A percentile compares a stretch with the other conserved stretches of the same genome.
Evolutionary conservation across 768 basidiomycete genomes (phyloP).

Genomic region (Thelephora ganbajun): DNA sequence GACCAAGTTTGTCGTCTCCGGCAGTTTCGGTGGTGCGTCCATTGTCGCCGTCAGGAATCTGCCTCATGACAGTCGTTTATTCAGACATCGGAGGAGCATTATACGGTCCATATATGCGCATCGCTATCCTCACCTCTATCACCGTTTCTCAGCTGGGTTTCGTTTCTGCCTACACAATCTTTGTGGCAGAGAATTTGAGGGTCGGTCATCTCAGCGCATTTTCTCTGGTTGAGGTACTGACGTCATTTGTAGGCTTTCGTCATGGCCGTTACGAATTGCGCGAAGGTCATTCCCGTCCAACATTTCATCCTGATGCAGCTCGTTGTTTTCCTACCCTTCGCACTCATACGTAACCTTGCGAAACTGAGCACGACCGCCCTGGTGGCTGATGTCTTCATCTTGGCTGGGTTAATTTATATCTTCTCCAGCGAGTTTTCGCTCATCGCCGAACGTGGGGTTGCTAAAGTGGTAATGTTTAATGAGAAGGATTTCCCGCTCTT

Average conservation of each 20-base stretch:
- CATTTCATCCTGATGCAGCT: slow-evolving; percentile 79
- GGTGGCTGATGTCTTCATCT: slow-evolving; percentile 88
- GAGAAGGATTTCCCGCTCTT: slow-evolving; percentile 79
- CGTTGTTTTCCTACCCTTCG: slow-evolving; percentile 79
- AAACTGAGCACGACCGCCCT: slow-evolving; percentile 88
- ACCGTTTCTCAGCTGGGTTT: slow-evolving; percentile 84
- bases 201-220: slow-evolving; percentile 12
- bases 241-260: slow-evolving; percentile 55
- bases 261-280: slow-evolving; percentile 65
- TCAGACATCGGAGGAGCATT: slow-evolving; percentile 85
- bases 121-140: slow-evolving; percentile 77
- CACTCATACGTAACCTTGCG: slow-evolving; percentile 84
- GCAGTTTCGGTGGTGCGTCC: slow-evolving; percentile 80
- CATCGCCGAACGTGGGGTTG: slow-evolving; percentile 54
- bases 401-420: slow-evolving; percentile 77
- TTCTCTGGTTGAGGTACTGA: not conserved
- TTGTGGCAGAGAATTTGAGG: slow-evolving; percentile 83
- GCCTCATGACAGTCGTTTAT: not conserved
- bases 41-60: slow-evolving; percentile 1
- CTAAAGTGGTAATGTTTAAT: slow-evolving; percentile 80
- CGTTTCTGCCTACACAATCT: slow-evolving; percentile 86
- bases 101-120: slow-evolving; percentile 91
- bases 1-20: slow-evolving; percentile 79
- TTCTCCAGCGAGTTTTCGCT: slow-evolving; percentile 73
- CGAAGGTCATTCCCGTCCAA: slow-evolving; percentile 47